Evolutionary conservation across 108 stramenopile species (phyloP), one percentile per base, ranked within the genome.

Genomic region (Phaeodactylum tricornutum): DNA sequence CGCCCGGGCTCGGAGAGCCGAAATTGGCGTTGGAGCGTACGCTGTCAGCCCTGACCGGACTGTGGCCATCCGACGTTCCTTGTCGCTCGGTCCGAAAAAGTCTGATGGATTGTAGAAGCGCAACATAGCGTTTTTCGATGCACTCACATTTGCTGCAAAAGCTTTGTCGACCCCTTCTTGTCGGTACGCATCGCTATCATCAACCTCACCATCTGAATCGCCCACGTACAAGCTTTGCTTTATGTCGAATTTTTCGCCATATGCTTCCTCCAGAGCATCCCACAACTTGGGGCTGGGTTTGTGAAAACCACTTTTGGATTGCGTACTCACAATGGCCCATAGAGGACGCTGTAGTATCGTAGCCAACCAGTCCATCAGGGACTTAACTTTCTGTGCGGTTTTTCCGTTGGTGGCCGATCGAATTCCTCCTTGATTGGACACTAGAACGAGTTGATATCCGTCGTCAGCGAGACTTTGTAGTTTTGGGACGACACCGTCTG

Each of bases 391-490:
- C 7, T 64, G 61, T 0, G 88, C 88, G 39, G 63, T 85, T 50
- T 86, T 85, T 19, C 88, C 88, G 3, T 45, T 20, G 43, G 77
- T 64, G 4, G 80, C 75, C 8, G 40, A 46, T 37, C 63, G 72
- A 26, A 90, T 81, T 21, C 72, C 71, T 14, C 84, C 88, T 55
- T 90, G 84, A 59, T 90, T 90, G 47, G 72, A 64, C 16, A 89
- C 71, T n/a, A 90, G 40, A 0, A 84, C 51, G 15, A 90, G 36
- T 37, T 61, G 45, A 53, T 77, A 77, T 1, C 73, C 65, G 2
- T 69, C 59, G 48, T 86, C 82, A 40, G 81, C 55, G 44, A 79
- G 48, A 7, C 47, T 2, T 21, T 62, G 76, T 21, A 83, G 51
- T 48, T 71, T 75, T 0, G 48, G 15, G 29, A 78, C 59, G 20